Evolutionary conservation across 345 rosid genomes (phyloP).

Genomic region (Dovyalis caffra): DNA sequence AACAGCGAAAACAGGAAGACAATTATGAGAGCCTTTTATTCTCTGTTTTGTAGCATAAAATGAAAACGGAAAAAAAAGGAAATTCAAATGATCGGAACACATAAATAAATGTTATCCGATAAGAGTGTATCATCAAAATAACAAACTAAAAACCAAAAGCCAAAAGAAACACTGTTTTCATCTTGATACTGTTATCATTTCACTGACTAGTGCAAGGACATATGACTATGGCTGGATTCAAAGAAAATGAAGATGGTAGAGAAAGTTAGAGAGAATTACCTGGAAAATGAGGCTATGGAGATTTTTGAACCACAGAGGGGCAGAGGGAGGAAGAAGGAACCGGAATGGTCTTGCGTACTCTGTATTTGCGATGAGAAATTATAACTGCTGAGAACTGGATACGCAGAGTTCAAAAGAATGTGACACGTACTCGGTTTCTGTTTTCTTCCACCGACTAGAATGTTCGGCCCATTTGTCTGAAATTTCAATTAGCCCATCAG

Average conservation of each 20-base stretch:
- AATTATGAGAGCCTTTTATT: not conserved
- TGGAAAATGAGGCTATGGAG: not conserved
- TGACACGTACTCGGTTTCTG: constrained; percentile 16
- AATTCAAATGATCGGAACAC: not conserved
- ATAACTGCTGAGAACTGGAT: not conserved
- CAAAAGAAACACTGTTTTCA: not conserved
- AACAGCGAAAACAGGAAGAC: not conserved
- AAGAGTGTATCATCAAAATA: not conserved
- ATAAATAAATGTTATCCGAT: not conserved
- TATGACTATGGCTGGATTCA: not conserved
- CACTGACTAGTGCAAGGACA: not conserved
- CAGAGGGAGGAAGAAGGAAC: not conserved
- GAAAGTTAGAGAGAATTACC: constrained; percentile 6
- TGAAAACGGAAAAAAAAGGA: not conserved
- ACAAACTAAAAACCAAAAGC: not conserved
- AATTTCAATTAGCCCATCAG: not conserved
- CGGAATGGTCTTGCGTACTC: not conserved
- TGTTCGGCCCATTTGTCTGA: constrained; percentile 11
- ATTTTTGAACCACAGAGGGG: not conserved
- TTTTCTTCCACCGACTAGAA: constrained; percentile 16
- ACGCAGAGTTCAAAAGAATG: not conserved
- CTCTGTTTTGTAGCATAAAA: not conserved
- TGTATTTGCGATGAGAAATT: not conserved
- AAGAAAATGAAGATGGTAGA: not conserved
- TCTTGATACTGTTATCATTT: not conserved